A percentile compares a stretch with the other conserved stretches of the same genome.
Conservation (phyloP, 2,329 filamentous ascomycete genomes). For the Diaporthe sp. region DNA sequence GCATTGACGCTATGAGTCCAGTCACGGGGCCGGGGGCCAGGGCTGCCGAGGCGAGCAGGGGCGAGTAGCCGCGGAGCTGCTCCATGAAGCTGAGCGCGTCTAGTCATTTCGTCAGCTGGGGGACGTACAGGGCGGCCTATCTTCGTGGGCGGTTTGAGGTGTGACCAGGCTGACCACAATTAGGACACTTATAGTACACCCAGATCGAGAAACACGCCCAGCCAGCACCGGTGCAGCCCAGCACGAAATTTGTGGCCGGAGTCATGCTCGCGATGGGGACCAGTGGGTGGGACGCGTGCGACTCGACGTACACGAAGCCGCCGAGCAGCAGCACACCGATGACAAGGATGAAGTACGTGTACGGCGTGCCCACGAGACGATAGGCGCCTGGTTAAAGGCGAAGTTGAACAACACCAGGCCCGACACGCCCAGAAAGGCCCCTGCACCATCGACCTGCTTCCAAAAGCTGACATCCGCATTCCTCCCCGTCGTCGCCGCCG, state of each 20-base stretch:
- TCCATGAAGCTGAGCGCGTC: constrained; percentile 45
- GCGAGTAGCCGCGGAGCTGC: constrained; percentile 47
- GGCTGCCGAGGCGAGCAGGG: constrained; percentile 56
- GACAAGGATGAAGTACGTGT: constrained; percentile 62
- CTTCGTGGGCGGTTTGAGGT: too few relatives aligned
- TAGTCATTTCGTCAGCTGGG: neutral
- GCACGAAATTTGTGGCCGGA: constrained; percentile 57
- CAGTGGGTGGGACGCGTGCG: constrained; percentile 54
- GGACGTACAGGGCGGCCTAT: neutral
- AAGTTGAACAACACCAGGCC: constrained; percentile 67
- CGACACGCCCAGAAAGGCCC: constrained; percentile 51
- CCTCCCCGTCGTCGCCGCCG: constrained; percentile 10
- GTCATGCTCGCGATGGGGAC: constrained; percentile 61
- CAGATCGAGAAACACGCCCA: constrained; percentile 56
- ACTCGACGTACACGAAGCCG: constrained; percentile 62
- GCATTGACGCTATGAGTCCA: constrained; percentile 56
- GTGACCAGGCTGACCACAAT: neutral
- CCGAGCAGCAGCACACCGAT: constrained; percentile 60
- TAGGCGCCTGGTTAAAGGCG: constrained; percentile 63
- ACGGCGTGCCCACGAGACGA: constrained; percentile 63
- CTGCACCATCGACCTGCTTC: constrained; percentile 11
- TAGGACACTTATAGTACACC: constrained; percentile 46
- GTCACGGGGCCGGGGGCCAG: constrained; percentile 55
- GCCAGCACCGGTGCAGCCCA: constrained; percentile 56
- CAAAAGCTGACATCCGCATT: constrained; percentile 30